Base-by-base conservation (phyloP, 169 alveolate genomes). In the Eimeria acervulina region DNA sequence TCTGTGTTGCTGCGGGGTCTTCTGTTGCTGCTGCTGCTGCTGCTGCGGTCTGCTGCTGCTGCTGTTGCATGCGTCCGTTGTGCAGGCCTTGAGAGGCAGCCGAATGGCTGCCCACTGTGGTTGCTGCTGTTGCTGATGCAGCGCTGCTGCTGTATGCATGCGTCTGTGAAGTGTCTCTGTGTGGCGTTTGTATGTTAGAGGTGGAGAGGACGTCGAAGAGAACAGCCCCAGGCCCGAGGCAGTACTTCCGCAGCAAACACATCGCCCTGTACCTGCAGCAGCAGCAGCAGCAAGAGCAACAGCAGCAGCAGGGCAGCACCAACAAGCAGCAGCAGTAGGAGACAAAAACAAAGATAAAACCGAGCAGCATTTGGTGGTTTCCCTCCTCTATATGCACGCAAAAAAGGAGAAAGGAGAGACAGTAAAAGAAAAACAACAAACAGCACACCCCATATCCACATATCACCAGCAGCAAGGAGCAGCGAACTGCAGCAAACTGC, bases 171-270 rank as follows among this genome's bases (percentile, higher is more conserved):
- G 80, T 42, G 23, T 68, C 80, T n/a, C 17, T 10, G 5, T 10
- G 36, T 13, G 40, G 19, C 19, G 40, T 68, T 68, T n/a, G 80
- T 7, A 70, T 33, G 33, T 42, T 6, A n/a, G 89, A 33, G 76
- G 78, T 59, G 0, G 68, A 19, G 19, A 84, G 26, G 31, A 98
- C 97, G 66, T 96, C 96, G 52, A 93, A 97, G 52, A 87, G 89
- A 26, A 96, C 97, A 8, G 96, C 83, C 78, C 95, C 97, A 84
- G 97, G 97, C 3, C 98, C 98, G 83, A 97, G 52, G 94, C 97
- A 97, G 85, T 95, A 90, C 61, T 95, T 52, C 66, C 93, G 88
- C 52, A 97, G 94, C 40, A 97, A 68, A 44, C 95, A 59, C 63
- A 96, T 59, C 1, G 97, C 51, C 33, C 88, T 44, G 97, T 97